These are phyloP conservation scores for Trichoderma sp. DNA, from an alignment of 2,329 filamentous ascomycete species.

Conservation along the genomic window DNA sequence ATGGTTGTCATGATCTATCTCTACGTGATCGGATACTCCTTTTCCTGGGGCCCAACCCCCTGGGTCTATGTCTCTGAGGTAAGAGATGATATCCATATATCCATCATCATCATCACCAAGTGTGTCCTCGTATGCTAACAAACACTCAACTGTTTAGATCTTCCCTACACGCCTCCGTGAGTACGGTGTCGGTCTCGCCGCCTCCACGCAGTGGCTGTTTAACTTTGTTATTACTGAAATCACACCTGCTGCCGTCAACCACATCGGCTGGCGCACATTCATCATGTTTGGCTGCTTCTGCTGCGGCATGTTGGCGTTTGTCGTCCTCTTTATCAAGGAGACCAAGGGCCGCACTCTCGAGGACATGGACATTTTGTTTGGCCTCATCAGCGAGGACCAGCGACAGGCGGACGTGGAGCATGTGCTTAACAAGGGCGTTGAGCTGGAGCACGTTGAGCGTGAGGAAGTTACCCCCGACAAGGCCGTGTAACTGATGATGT, in stretches of 20 bases:
- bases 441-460: conserved; percentile 11
- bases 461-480: conserved; percentile 7
- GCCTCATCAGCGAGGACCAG: conserved; percentile 20
- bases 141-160: neutral
- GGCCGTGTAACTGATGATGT: neutral
- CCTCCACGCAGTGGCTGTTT: conserved; percentile 65
- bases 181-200: conserved; percentile 54
- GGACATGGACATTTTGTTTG: conserved; percentile 22
- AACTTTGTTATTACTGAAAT: conserved; percentile 58
- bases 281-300: conserved; percentile 26
- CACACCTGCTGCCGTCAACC: conserved; percentile 22
- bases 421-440: conserved; percentile 17
- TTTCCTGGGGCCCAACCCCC: conserved; percentile 23
- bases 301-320: conserved; percentile 21
- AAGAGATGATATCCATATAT: neutral
- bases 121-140: neutral
- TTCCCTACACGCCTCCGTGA: conserved; percentile 23
- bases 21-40: conserved; percentile 20
- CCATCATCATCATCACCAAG: neutral
- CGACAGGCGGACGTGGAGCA: conserved; percentile 20
- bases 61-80: conserved; percentile 24
- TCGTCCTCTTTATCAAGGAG: conserved; percentile 24
- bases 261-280: conserved; percentile 24
- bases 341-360: conserved; percentile 24
- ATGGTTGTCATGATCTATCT: conserved; percentile 26